phyloP scores from a whole-genome alignment of 2,329 filamentous ascomycete species.

The Aschersonia sp. region DNA sequence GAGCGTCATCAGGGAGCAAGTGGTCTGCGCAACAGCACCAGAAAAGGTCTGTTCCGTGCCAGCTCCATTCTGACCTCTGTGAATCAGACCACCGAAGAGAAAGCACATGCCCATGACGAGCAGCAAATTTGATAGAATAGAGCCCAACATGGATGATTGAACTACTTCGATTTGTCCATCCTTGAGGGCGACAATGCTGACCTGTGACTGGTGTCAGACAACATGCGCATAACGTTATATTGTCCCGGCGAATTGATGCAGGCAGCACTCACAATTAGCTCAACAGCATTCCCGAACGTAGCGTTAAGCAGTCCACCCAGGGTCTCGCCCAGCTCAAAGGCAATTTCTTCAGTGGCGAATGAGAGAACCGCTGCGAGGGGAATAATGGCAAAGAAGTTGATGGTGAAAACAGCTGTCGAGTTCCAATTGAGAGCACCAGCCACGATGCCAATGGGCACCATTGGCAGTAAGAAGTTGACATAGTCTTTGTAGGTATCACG shows the following conservation, averaged over 20 bases:
- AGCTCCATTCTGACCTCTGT: conserved; percentile 38
- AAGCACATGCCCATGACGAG: conserved; percentile 76
- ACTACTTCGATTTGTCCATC: conserved; percentile 86
- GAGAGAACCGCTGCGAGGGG: conserved; percentile 60
- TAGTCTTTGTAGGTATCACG: conserved; percentile 24
- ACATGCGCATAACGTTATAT: too few species aligned
- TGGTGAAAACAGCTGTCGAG: conserved; percentile 53
- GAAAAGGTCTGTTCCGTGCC: conserved; percentile 60
- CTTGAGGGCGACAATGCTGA: conserved; percentile 79
- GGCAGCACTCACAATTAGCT: conserved; percentile 48
- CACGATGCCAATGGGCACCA: conserved; percentile 59
- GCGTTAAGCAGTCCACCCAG: conserved; percentile 62
- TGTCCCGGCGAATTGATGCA: neutral
- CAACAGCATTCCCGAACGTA: conserved; percentile 68
- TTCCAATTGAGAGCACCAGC: conserved; percentile 48
- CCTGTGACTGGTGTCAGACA: conserved; percentile 29
- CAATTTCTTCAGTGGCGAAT: conserved; percentile 67
- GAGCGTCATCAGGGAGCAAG: conserved; percentile 58
- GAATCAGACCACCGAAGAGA: conserved; percentile 55
- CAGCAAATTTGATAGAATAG: conserved; percentile 86
- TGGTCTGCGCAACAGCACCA: conserved; percentile 63
- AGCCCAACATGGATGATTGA: conserved; percentile 95
- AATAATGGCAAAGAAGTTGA: conserved; percentile 73
- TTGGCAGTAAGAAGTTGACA: conserved; percentile 57
- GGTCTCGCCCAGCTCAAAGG: conserved; percentile 56